phyloP scores from a whole-genome alignment of 441 rosid species.

The Manihot esculenta region DNA sequence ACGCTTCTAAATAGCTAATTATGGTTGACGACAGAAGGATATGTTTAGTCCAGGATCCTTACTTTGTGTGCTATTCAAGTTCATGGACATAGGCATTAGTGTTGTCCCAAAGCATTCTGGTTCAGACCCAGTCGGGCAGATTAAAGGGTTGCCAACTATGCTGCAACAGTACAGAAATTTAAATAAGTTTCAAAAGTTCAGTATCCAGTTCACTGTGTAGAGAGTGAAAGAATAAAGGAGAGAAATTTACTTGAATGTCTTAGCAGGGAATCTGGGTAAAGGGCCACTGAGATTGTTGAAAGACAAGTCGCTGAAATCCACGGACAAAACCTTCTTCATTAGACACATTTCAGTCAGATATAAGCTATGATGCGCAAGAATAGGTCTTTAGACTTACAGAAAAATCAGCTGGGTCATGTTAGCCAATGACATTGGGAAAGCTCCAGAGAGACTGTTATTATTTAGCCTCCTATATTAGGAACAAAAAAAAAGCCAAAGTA shows the following conservation, averaged over 20 bases:
- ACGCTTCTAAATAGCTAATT: not conserved
- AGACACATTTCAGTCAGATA: not conserved
- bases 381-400: conserved; percentile 55
- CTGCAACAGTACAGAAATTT: conserved; percentile 37
- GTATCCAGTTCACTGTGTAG: conserved; percentile 9
- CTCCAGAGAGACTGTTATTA: conserved; percentile 81
- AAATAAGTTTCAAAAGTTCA: conserved; percentile 2
- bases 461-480: conserved; percentile 70
- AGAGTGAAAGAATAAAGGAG: conserved; percentile 12
- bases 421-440: conserved; percentile 61
- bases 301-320: conserved; percentile 75
- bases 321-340: conserved; percentile 19
- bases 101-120: conserved; percentile 82
- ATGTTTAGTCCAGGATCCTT: conserved; percentile 16
- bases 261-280: conserved; percentile 80
- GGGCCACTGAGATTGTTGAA: conserved; percentile 90
- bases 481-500: conserved; percentile 21
- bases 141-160: conserved; percentile 80
- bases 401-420: conserved; percentile 84
- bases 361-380: conserved; percentile 9
- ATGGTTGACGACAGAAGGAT: too few relatives aligned
- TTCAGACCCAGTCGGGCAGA: conserved; percentile 83
- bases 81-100: conserved; percentile 93
- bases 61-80: conserved; percentile 75
- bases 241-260: conserved; percentile 74